Evolutionary conservation across 2,329 filamentous ascomycete species (phyloP).

Genomic region (Colletotrichum abscissum): DNA sequence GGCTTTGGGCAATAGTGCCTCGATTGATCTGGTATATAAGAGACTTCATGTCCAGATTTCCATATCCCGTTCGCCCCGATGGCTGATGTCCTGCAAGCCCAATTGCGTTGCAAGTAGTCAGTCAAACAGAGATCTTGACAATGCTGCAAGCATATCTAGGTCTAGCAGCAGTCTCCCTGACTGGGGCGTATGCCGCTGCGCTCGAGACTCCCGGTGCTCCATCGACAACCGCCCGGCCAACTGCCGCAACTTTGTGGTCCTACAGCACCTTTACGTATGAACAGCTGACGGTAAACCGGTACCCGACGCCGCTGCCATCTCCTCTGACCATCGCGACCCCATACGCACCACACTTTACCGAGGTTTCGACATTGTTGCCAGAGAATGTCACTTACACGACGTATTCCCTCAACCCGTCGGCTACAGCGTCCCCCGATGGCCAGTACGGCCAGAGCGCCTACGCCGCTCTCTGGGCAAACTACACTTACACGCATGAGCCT

Average conservation of each 20-base stretch:
- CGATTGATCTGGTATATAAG: neutral
- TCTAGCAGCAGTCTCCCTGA: neutral
- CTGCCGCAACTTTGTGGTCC: neutral
- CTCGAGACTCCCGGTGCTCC: neutral
- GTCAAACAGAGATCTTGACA: neutral
- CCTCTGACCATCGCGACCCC: slow-evolving; percentile 8
- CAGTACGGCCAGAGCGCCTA: slow-evolving; percentile 46
- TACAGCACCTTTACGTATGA: slow-evolving; percentile 19
- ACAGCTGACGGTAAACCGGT: neutral
- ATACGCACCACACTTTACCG: slow-evolving; percentile 8
- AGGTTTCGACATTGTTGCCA: neutral
- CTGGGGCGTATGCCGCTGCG: neutral
- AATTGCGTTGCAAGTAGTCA: neutral
- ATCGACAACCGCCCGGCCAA: neutral
- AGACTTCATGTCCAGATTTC: neutral
- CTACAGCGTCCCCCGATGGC: slow-evolving; percentile 36
- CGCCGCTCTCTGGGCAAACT: slow-evolving; percentile 48
- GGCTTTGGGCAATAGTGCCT: neutral
- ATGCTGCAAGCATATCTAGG: neutral
- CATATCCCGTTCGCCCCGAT: neutral
- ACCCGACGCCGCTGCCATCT: slow-evolving; percentile 1
- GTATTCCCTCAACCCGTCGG: neutral
- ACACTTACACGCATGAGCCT: slow-evolving; percentile 56
- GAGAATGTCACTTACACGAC: slow-evolving; percentile 19
- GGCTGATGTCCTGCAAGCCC: neutral